Percentiles rank a stretch among this genome's conserved stretches.
phyloP scores from a whole-genome alignment of 2,329 filamentous ascomycete genomes.

The Phoma sp. region DNA sequence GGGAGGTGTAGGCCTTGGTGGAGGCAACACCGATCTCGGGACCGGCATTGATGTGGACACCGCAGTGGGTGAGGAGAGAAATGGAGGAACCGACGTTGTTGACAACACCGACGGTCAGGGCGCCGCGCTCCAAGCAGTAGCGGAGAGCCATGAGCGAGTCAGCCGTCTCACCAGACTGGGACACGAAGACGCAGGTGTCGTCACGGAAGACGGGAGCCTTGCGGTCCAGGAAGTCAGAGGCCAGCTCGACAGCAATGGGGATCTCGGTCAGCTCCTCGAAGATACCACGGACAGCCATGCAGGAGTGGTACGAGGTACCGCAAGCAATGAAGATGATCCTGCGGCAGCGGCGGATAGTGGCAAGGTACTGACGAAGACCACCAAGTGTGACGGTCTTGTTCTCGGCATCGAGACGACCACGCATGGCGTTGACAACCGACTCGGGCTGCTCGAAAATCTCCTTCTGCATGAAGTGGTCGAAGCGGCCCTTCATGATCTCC shows the following conservation, averaged over 20 bases:
- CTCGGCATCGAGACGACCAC: slow-evolving; percentile 90
- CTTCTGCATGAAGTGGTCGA: slow-evolving; percentile 99
- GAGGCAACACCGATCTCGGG: slow-evolving; percentile 99
- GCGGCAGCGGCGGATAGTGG: slow-evolving; percentile 93
- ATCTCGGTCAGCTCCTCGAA: slow-evolving; percentile 99
- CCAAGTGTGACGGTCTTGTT: slow-evolving; percentile 97
- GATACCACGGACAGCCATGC: slow-evolving; percentile 97
- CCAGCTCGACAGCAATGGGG: slow-evolving; percentile 94
- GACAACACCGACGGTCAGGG: slow-evolving; percentile 95
- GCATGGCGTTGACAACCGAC: slow-evolving; percentile 99
- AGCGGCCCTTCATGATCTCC: slow-evolving; percentile 99
- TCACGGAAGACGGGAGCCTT: slow-evolving; percentile 98
- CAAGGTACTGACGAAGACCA: slow-evolving; percentile 94
- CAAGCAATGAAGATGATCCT: slow-evolving; percentile 99
- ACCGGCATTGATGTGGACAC: slow-evolving; percentile 99
- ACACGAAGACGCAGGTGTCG: slow-evolving; percentile 98
- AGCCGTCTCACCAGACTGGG: slow-evolving; percentile 97
- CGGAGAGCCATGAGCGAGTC: slow-evolving; percentile 96
- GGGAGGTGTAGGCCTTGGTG: slow-evolving; percentile 98
- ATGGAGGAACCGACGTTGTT: slow-evolving; percentile 99
- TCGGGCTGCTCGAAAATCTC: slow-evolving; percentile 99
- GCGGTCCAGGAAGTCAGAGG: slow-evolving; percentile 96
- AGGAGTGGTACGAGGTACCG: slow-evolving; percentile 97
- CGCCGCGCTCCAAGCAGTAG: slow-evolving; percentile 97
- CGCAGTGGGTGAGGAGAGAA: slow-evolving; percentile 97